Conservation (phyloP, 805 yeast species). For the Suhomyces pyralidae region DNA sequence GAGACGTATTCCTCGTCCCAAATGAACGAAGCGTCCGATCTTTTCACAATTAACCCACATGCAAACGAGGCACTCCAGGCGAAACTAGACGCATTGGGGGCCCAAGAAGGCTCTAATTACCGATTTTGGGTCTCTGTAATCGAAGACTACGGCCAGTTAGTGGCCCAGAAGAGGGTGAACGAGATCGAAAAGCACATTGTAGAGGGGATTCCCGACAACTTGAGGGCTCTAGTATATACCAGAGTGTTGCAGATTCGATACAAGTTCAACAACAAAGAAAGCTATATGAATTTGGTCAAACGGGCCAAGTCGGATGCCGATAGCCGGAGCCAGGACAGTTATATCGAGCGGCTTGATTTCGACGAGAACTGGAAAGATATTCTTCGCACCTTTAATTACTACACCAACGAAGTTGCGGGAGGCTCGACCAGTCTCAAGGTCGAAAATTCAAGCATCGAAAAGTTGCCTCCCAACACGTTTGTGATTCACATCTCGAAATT, state of each 20-base stretch:
- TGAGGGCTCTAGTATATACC: constrained; percentile 32
- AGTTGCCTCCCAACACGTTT: constrained; percentile 18
- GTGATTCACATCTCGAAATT: constrained; percentile 19
- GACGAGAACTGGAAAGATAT: constrained; percentile 21
- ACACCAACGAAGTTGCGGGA: constrained; percentile 13
- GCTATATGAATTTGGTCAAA: constrained; percentile 27
- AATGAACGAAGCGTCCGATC: constrained; percentile 27
- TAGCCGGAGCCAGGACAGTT: constrained; percentile 11
- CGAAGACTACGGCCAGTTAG: constrained; percentile 12
- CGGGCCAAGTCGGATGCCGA: constrained; percentile 13
- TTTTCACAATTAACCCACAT: constrained; percentile 13
- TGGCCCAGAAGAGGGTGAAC: constrained; percentile 5
- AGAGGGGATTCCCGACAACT: constrained; percentile 28
- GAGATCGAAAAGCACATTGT: constrained; percentile 22
- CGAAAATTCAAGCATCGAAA: constrained; percentile 6
- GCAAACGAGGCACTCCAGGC: constrained; percentile 1
- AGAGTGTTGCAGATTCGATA: constrained; percentile 30
- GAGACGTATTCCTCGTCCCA: constrained; percentile 22
- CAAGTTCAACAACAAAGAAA: constrained; percentile 26
- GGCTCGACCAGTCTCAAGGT: constrained; percentile 13
- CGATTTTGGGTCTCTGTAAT: constrained; percentile 20
- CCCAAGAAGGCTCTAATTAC: constrained; percentile 4
- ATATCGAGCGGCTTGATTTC: constrained; percentile 15
- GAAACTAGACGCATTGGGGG: neutral
- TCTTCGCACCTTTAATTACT: constrained; percentile 30